Conservation (phyloP, 2,329 filamentous ascomycete genomes). For the Monosporascus sp. region DNA sequence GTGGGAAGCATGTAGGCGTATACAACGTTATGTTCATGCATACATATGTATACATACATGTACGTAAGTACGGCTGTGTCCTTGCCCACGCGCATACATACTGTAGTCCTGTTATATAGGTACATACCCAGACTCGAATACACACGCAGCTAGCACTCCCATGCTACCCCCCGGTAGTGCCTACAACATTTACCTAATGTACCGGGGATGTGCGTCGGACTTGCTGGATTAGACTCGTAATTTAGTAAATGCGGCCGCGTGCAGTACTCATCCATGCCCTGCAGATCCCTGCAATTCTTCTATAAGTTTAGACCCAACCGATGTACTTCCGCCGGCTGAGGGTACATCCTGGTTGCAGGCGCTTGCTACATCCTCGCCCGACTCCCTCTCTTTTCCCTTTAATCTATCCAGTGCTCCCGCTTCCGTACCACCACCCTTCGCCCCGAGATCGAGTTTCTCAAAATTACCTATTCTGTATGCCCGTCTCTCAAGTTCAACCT, state of each 20-base stretch:
- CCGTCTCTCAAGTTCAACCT: too few species aligned
- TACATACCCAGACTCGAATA: neutral
- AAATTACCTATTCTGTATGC: too few species aligned
- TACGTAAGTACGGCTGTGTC: neutral
- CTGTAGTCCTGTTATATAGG: neutral
- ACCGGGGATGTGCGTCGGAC: too few species aligned
- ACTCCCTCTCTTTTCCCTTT: neutral
- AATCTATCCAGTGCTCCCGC: neutral
- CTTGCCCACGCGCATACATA: neutral
- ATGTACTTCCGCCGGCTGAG: neutral
- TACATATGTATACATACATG: neutral
- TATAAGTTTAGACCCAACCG: neutral
- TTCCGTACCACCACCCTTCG: neutral
- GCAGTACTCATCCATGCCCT: neutral
- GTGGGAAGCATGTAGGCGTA: neutral
- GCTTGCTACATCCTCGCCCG: neutral
- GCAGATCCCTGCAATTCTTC: constrained; percentile 1
- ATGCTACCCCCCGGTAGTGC: too few species aligned
- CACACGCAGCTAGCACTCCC: too few species aligned
- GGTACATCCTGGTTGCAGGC: neutral
- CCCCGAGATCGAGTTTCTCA: neutral
- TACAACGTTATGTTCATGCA: neutral
- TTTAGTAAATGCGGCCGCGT: neutral
- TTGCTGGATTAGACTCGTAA: too few species aligned
- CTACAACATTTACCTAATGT: too few species aligned